Conservation (phyloP, 2,329 filamentous ascomycete genomes). For the Didymosphaeria variabile region DNA sequence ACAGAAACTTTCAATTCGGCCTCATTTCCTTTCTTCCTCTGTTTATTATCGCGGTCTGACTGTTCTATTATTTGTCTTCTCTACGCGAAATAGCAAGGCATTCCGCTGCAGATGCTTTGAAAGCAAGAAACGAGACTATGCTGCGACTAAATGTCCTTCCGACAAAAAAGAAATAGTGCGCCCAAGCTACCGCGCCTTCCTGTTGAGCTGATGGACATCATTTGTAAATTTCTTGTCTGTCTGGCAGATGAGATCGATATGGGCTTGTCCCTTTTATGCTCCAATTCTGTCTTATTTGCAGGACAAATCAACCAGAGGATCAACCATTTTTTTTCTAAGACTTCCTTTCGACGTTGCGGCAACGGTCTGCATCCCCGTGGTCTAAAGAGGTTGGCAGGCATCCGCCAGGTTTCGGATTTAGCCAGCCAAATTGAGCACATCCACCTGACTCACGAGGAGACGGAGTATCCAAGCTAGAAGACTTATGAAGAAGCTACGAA, state of each 20-base stretch:
- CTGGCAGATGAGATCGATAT: not conserved
- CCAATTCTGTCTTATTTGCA: not conserved
- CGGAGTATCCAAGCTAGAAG: no score
- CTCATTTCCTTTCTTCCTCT: no score
- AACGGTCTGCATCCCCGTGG: not conserved
- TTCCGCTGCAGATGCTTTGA: not conserved
- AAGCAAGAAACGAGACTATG: not conserved
- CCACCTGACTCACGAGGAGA: not conserved
- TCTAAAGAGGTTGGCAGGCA: not conserved
- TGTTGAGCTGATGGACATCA: not conserved
- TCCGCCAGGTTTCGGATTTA: not conserved
- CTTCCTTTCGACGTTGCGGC: not conserved
- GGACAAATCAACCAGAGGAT: not conserved
- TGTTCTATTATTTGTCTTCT: no score
- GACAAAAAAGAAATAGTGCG: not conserved
- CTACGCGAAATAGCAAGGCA: not conserved
- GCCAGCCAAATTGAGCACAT: not conserved
- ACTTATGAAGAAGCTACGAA: no score
- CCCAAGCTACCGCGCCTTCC: not conserved
- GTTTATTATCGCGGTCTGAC: no score
- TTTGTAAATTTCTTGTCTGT: not conserved
- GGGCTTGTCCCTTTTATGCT: not conserved
- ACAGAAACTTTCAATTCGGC: no score
- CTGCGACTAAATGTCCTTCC: not conserved
- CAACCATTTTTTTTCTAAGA: not conserved